Evolutionary conservation across 495 filamentous ascomycete species (phyloP), one percentile per base, ranked within the genome.

Genomic region (Penicillium roqueforti): DNA sequence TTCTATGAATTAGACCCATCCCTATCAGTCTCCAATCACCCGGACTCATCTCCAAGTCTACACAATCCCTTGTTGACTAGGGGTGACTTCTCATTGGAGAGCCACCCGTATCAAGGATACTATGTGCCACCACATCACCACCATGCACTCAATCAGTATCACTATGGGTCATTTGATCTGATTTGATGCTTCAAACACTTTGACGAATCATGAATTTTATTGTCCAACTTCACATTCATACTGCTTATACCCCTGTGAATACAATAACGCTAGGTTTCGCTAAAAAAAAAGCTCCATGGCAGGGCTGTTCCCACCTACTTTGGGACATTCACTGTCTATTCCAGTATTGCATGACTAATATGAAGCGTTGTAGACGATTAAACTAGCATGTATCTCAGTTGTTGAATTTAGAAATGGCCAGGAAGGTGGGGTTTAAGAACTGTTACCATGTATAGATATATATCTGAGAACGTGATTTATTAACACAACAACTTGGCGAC

Each of bases 31-130:
- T 54, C 62, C 2, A 53, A 59, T 7, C 54, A 52, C 9, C 48
- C 60, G 25, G 67, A 60, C 16, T 75, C 77, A 6, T 69, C 72
- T 29, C 53, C 71, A 5, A 78, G 80, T 7, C 77, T 80, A 16
- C 67, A 82, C 8, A 91, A 91, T 61, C 89, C 87, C 6, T 57
- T 89, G 31, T 75, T 83, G 54, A 73, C 73, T 26, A 78, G 77
- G 41, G 86, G 86, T 0, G 88, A 91, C 57, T 91, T 92, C 63
- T 80, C 76, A 14, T 70, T 84, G 62, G 83, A 84, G 14, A 82
- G 86, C 60, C 87, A 90, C 70, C 88, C 89, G 10, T 92, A 92
- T 61, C 82, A 87, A 63, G 79, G 77, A 44, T 80, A 77, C 59
- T 88, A 86, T 62, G 68, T 78, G 54, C 65, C 74, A 22, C 77